These are phyloP conservation scores for Macrophomina tecta DNA, from an alignment of 2,329 filamentous ascomycete genomes.

Conservation along the genomic window DNA sequence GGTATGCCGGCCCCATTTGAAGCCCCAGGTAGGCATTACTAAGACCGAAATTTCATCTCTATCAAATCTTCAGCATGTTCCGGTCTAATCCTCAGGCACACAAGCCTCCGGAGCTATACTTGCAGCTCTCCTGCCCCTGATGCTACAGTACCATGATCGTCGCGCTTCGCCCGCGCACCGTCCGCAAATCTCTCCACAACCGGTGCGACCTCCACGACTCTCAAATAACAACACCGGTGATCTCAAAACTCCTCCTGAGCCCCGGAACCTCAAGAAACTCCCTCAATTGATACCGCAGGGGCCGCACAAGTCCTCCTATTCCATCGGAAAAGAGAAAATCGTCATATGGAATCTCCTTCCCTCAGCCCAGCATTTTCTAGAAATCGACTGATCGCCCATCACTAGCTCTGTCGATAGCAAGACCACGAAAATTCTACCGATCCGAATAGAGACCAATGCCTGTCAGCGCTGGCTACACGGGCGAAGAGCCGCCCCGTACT, in stretches of 20 bases:
- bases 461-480: too few relatives aligned
- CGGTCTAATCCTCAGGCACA: neutral
- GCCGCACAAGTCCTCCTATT: too few relatives aligned
- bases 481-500: too few relatives aligned
- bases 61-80: neutral
- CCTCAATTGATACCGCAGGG: too few relatives aligned
- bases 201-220: neutral
- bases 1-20: neutral
- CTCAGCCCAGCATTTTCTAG: too few relatives aligned
- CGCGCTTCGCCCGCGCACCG: neutral
- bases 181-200: neutral
- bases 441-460: too few relatives aligned
- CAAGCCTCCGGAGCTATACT: neutral
- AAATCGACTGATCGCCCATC: too few relatives aligned
- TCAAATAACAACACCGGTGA: neutral
- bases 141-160: neutral
- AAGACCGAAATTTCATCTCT: neutral
- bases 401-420: too few relatives aligned
- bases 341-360: too few relatives aligned
- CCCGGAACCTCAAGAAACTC: too few relatives aligned
- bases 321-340: too few relatives aligned
- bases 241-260: neutral
- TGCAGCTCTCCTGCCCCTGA: neutral
- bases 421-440: too few relatives aligned
- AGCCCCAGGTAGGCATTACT: neutral